Conservation (phyloP, 345 rosid genomes). For the Gossypium herbaceum region DNA sequence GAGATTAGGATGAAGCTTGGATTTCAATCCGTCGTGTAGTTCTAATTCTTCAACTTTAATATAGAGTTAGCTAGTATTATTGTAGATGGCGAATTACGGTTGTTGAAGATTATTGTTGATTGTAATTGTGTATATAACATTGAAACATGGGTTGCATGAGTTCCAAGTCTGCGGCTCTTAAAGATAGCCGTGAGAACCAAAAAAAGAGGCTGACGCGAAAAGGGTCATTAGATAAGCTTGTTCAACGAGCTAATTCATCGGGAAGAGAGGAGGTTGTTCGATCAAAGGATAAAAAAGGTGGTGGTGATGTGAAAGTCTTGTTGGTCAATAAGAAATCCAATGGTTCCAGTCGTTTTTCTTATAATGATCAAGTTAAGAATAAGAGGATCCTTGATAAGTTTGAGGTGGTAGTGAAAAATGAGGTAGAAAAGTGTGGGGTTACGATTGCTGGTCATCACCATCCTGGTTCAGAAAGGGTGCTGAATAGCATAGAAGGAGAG, state of each 20-base stretch:
- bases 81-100: conserved; percentile 21
- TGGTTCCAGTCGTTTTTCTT: conserved; percentile 46
- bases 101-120: conserved; percentile 13
- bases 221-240: conserved; percentile 51
- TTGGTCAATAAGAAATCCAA: conserved; percentile 50
- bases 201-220: conserved; percentile 43
- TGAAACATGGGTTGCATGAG: conserved; percentile 69
- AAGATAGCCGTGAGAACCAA: conserved; percentile 39
- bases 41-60: conserved; percentile 9
- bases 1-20: background rate
- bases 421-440: conserved; percentile 31
- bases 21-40: background rate
- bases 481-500: conserved; percentile 47
- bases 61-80: background rate
- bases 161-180: conserved; percentile 50
- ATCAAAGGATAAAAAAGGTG: conserved; percentile 31
- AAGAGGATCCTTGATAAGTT: conserved; percentile 9
- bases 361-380: conserved; percentile 48
- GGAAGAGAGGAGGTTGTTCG: conserved; percentile 54
- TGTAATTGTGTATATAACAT: background rate
- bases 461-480: conserved; percentile 36
- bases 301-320: conserved; percentile 48
- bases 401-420: conserved; percentile 29
- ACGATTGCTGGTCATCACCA: conserved; percentile 24
- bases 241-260: conserved; percentile 51